Evolutionary conservation across 768 basidiomycete genomes (phyloP).

Genomic region (Paxillus ammoniavirescens): DNA sequence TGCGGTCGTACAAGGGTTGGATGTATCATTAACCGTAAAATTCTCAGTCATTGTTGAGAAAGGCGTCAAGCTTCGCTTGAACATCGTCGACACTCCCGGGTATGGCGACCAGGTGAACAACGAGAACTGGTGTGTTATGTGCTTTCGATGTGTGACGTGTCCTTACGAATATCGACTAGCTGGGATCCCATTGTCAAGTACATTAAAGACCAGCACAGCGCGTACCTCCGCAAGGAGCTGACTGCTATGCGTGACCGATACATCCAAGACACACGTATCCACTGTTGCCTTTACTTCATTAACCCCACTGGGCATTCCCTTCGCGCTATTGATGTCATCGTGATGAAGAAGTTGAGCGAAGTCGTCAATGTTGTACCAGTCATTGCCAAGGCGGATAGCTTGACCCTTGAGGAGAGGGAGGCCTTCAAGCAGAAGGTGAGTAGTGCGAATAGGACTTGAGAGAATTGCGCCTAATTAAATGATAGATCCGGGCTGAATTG

Average conservation of each 20-base stretch:
- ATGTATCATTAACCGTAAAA: constrained; percentile 10
- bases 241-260: constrained; percentile 98
- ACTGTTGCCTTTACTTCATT: constrained; percentile 98
- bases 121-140: constrained; percentile 79
- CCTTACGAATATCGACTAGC: constrained; percentile 40
- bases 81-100: constrained; percentile 98
- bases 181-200: constrained; percentile 99
- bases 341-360: constrained; percentile 98
- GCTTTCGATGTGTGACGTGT: not conserved
- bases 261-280: constrained; percentile 97
- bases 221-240: constrained; percentile 97
- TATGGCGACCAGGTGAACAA: constrained; percentile 99
- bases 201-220: constrained; percentile 99
- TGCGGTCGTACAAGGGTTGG: not conserved
- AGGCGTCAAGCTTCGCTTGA: constrained; percentile 89
- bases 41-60: constrained; percentile 89
- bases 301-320: constrained; percentile 98
- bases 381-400: constrained; percentile 94
- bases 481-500: constrained; percentile 89
- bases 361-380: constrained; percentile 99
- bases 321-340: constrained; percentile 95
- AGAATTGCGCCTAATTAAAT: constrained; percentile 9
- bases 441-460: not conserved
- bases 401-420: constrained; percentile 91
- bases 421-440: constrained; percentile 88